Conservation (phyloP, 306 rosid genomes). For the Pterocarpus macrocarpus region DNA sequence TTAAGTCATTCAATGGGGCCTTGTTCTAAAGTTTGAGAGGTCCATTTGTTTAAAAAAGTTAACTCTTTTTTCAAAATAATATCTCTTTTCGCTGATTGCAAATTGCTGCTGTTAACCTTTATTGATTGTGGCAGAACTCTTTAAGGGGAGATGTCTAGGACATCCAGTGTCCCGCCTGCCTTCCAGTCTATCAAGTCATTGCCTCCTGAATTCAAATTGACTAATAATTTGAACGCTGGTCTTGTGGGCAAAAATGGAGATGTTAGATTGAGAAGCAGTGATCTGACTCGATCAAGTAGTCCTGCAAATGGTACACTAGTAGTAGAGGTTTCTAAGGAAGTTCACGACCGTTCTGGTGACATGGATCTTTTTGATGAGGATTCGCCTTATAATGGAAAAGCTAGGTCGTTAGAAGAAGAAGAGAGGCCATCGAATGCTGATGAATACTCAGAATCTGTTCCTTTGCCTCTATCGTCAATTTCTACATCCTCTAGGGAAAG, state of each 20-base stretch:
- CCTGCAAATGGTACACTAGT: conserved; percentile 66
- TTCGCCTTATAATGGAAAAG: conserved; percentile 74
- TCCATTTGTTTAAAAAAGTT: conserved; percentile 52
- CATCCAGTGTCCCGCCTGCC: conserved; percentile 58
- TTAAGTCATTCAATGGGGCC: conserved; percentile 68
- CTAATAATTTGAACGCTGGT: conserved; percentile 53
- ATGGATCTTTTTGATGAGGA: conserved; percentile 75
- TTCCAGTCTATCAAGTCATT: conserved; percentile 75
- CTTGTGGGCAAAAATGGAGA: conserved; percentile 52
- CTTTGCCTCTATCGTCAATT: conserved; percentile 64
- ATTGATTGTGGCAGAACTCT: conserved; percentile 57
- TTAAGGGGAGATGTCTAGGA: conserved; percentile 69
- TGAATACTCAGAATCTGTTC: conserved; percentile 67
- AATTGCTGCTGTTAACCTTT: conserved; percentile 49
- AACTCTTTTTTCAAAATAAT: conserved; percentile 28
- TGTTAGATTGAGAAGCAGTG: conserved; percentile 50
- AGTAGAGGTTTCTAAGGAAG: conserved; percentile 57
- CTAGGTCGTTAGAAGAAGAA: conserved; percentile 58
- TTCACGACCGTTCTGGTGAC: conserved; percentile 46
- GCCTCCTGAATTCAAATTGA: conserved; percentile 68
- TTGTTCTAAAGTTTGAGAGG: conserved; percentile 61
- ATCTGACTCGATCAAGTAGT: conserved; percentile 49
- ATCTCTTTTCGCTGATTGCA: conserved; percentile 46
- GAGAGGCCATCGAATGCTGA: conserved; percentile 61
- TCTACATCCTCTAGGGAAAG: conserved; percentile 66